Evolutionary conservation across 371 early-diverging fungal genomes (phyloP).

Genomic region (Fennellomyces sp.): DNA sequence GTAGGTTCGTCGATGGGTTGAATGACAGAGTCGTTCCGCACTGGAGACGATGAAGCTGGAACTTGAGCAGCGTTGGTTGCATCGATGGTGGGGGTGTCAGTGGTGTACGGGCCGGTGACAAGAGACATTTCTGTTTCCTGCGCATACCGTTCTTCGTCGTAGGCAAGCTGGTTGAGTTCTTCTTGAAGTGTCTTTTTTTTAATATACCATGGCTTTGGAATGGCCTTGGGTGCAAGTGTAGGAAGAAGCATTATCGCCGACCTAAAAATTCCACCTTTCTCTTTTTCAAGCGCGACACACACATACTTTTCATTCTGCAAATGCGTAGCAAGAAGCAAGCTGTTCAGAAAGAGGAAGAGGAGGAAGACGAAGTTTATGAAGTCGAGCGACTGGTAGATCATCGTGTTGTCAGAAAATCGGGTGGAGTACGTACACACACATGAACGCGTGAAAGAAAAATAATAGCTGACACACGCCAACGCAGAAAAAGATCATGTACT

Average conservation of each 20-base stretch:
- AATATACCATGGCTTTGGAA: constrained; percentile 11
- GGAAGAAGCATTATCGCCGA: constrained; percentile 4
- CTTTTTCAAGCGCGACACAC: neutral
- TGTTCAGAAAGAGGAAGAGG: neutral
- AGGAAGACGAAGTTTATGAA: constrained; percentile 30
- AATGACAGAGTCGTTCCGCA: constrained; percentile 1
- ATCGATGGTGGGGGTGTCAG: neutral
- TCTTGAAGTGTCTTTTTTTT: constrained; percentile 9
- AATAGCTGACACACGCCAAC: neutral
- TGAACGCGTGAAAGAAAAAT: neutral
- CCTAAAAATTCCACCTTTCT: neutral
- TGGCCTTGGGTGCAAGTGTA: constrained; percentile 11
- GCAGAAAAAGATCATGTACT: constrained; percentile 17
- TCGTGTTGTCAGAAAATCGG: constrained; percentile 5
- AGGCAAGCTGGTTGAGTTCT: constrained; percentile 1
- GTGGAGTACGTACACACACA: constrained; percentile 9
- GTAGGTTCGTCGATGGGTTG: constrained; percentile 1
- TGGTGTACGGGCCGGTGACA: neutral
- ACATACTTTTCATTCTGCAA: neutral
- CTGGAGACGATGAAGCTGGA: neutral
- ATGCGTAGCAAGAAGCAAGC: neutral
- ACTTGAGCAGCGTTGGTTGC: neutral
- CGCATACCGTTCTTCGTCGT: constrained; percentile 13
- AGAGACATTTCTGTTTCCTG: constrained; percentile 8
- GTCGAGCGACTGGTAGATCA: constrained; percentile 24